phyloP scores from a whole-genome alignment of 257 asterid genomes.

The Linaria vulgaris region DNA sequence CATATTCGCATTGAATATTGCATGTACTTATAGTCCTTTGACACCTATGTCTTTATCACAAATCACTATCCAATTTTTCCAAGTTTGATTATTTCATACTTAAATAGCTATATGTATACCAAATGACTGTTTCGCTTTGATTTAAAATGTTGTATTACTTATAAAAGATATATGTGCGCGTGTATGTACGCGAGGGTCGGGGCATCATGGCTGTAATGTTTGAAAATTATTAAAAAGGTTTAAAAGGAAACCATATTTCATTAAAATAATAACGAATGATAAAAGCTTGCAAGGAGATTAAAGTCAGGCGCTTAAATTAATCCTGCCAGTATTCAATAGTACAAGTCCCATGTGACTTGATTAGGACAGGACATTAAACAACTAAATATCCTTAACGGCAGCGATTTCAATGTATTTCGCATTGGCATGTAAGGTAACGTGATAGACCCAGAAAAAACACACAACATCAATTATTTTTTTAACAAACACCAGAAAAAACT shows the following conservation, averaged over 20 bases:
- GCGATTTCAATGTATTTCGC: constrained; percentile 58
- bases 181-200: not conserved
- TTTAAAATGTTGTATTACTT: no score
- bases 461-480: constrained; percentile 30
- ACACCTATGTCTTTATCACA: no score
- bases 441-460: constrained; percentile 35
- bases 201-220: constrained; percentile 31
- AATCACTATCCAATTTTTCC: no score
- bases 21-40: no score
- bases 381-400: constrained; percentile 39
- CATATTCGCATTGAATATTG: no score
- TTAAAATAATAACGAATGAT: constrained; percentile 25
- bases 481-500: constrained; percentile 21
- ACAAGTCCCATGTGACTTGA: constrained; percentile 81
- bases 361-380: constrained; percentile 56
- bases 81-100: no score
- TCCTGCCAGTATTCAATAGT: constrained; percentile 60
- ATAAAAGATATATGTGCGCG: no score
- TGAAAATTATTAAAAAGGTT: constrained; percentile 4
- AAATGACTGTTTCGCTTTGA: no score
- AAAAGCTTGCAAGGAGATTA: constrained; percentile 32
- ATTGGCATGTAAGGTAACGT: constrained; percentile 64
- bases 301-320: constrained; percentile 37
- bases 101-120: no score
- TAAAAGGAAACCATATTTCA: constrained; percentile 23